Base-by-base conservation (phyloP, 2,329 filamentous ascomycete species). In the Botrytis medusae region DNA sequence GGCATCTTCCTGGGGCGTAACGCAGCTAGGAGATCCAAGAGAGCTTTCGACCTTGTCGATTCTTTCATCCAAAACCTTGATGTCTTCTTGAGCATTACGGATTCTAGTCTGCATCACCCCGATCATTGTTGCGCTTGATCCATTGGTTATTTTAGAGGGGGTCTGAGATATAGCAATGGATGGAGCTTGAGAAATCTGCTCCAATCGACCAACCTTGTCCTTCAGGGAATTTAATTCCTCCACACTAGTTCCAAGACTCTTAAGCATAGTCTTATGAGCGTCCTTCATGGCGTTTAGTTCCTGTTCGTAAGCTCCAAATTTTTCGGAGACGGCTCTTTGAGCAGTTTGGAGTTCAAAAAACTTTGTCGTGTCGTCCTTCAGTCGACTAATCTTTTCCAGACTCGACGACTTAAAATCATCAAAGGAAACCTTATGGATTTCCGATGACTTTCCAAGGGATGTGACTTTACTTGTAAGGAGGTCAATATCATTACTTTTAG, bases 121-220 rank as follows among this genome's bases (percentile, higher is more conserved):
- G 12, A 44, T 57, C 65, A 69, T 57, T 42, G 48, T 9, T 42
- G 65, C 22, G 37, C n/a, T 57, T 29, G 65, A 57, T 69, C 48
- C 51, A 22, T 0, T 57, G 25, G 48, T 12, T 57, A 14, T n/a
- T 6, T 16, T 69, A 6, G 48, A 40, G 1, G 37, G 10, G 18
- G 12, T 3, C 18, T 69, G 65, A 7, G 48, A 14, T 42, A 51
- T n/a, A 20, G 48, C 34, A 57, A 20, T 69, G 10, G 65, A 57
- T 5, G 34, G 37, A 44, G 48, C 20, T 29, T 57, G 65, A 42
- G 65, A n/a, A 5, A 20, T n/a, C 40, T 42, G 51, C 48, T 69
- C 48, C 16, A 57, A 22, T 42, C 37, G 65, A 22, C 12, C 29
- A 20, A 69, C 18, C 37, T 44, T 57, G 42, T 57, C 48, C 48